Percentiles rank a stretch among this genome's conserved stretches.
These are phyloP conservation scores for Talaromyces sp. DNA, from an alignment of 2,329 filamentous ascomycete species.

Conservation along the genomic window DNA sequence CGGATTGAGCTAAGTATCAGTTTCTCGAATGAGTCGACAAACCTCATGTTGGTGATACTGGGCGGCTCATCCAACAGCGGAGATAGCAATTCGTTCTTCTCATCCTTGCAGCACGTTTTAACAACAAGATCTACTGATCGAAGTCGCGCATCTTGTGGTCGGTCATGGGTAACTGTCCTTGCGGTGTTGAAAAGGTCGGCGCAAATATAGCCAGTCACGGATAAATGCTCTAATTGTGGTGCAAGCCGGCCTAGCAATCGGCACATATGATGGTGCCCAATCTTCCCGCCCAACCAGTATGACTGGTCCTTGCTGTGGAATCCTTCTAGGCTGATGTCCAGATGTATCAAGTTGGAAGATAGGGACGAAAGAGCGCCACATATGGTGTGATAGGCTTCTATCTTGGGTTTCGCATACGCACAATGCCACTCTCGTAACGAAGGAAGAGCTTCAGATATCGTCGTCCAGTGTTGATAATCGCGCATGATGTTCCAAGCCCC, in stretches of 20 bases:
- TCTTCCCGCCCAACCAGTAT: conserved; percentile 41
- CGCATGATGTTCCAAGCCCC: conserved; percentile 76
- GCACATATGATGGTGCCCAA: conserved; percentile 65
- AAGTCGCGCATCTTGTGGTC: conserved; percentile 44
- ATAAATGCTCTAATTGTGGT: conserved; percentile 62
- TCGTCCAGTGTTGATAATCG: conserved; percentile 59
- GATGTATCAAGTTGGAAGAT: conserved; percentile 56
- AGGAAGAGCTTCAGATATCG: conserved; percentile 61
- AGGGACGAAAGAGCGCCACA: conserved; percentile 59
- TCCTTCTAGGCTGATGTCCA: conserved; percentile 68
- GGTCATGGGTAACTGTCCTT: conserved; percentile 50
- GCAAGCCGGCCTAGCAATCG: conserved; percentile 58
- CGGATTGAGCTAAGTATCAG: conserved; percentile 63
- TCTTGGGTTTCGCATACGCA: conserved; percentile 65
- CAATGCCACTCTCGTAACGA: conserved; percentile 57
- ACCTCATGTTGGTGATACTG: conserved; percentile 68
- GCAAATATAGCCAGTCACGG: conserved; percentile 70
- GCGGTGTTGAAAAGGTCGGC: conserved; percentile 63
- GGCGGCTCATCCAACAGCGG: conserved; percentile 60
- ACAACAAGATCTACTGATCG: conserved; percentile 68
- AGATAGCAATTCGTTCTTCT: conserved; percentile 31
- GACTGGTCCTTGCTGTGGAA: conserved; percentile 67
- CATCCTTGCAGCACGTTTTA: conserved; percentile 66
- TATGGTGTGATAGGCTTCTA: conserved; percentile 69
- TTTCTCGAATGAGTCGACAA: conserved; percentile 68